Conservation (phyloP, 2,329 filamentous ascomycete species). For the Fusarium sp. region DNA sequence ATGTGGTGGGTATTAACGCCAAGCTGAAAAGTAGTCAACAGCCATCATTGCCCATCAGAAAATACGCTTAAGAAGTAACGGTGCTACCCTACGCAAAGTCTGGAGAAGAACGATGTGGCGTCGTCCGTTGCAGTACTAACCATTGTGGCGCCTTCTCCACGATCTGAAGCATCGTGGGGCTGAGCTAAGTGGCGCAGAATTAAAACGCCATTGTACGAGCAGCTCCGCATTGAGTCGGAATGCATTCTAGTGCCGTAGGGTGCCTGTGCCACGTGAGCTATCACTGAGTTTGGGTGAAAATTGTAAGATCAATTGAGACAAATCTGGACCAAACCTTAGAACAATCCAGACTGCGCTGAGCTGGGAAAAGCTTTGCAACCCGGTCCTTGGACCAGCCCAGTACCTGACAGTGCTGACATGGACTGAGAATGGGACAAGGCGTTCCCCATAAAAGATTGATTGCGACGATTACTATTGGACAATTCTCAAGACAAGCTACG, state of each 20-base stretch:
- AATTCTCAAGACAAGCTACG: not conserved
- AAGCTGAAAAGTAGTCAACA: conserved; percentile 21
- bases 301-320: not conserved
- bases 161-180: too few relatives aligned
- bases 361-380: not conserved
- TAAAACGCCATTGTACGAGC: not conserved
- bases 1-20: not conserved
- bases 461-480: not conserved
- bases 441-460: not conserved
- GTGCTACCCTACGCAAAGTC: not conserved
- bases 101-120: not conserved
- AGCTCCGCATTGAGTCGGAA: not conserved
- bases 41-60: too few relatives aligned
- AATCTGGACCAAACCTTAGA: not conserved
- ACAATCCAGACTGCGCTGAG: not conserved
- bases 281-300: not conserved
- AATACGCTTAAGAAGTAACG: not conserved
- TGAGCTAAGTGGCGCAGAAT: not conserved
- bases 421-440: not conserved
- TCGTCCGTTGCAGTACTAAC: not conserved
- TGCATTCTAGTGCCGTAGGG: too few relatives aligned
- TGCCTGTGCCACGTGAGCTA: not conserved
- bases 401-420: not conserved
- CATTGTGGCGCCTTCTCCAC: not conserved
- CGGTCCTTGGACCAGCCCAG: not conserved